phyloP scores from a whole-genome alignment of 2,329 filamentous ascomycete genomes.

The Cryphonectria nitschkei region DNA sequence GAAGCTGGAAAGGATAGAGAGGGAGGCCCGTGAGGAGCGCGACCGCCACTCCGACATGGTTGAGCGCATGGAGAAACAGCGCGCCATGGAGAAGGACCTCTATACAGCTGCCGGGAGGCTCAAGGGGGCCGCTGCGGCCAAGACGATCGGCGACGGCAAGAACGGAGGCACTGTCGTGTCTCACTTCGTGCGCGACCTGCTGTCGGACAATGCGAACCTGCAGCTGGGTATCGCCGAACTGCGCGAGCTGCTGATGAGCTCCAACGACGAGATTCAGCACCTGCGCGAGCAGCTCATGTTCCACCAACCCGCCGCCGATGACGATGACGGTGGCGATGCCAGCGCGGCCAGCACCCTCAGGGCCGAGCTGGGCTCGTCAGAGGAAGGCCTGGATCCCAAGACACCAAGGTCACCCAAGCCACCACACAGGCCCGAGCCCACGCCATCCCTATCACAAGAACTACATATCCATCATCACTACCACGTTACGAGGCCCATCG shows the following conservation, averaged over 20 bases:
- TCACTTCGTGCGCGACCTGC: conserved; percentile 92
- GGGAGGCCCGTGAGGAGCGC: conserved; percentile 77
- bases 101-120: conserved; percentile 78
- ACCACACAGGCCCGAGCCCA: conserved; percentile 28
- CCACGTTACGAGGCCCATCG: conserved; percentile 68
- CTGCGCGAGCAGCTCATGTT: conserved; percentile 79
- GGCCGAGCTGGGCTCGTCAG: conserved; percentile 66
- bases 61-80: conserved; percentile 80
- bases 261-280: conserved; percentile 90
- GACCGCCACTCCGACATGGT: conserved; percentile 82
- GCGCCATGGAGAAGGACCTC: conserved; percentile 80
- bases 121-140: conserved; percentile 77
- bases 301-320: conserved; percentile 68
- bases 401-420: conserved; percentile 27
- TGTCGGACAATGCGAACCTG: conserved; percentile 92
- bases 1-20: conserved; percentile 86
- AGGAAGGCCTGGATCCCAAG: conserved; percentile 37
- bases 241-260: conserved; percentile 85
- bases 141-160: conserved; percentile 63
- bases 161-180: conserved; percentile 73
- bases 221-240: conserved; percentile 92
- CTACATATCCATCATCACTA: conserved; percentile 96
- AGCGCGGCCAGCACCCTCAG: conserved; percentile 61
- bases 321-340: conserved; percentile 38
- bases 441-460: conserved; percentile 65